A percentile compares a stretch with the other conserved stretches of the same genome.
Evolutionary conservation across 768 basidiomycete species (phyloP).

Genomic region (Tulasnella sp.): DNA sequence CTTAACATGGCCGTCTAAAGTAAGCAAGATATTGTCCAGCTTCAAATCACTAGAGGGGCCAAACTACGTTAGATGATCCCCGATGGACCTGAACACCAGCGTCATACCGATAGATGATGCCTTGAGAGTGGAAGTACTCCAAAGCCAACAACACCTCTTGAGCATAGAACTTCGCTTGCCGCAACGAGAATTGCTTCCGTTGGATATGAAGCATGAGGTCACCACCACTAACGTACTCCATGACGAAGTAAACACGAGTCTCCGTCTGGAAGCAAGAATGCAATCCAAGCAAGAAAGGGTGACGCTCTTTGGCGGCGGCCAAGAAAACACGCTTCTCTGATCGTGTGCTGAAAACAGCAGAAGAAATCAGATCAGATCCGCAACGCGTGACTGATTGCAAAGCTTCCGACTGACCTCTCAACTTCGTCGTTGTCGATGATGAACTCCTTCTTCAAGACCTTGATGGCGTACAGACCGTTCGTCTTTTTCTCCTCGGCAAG

Average conservation of each 20-base stretch:
- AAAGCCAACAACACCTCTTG: slow-evolving; percentile 93
- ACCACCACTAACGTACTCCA: slow-evolving; percentile 99
- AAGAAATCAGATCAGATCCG: not conserved
- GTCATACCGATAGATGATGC: slow-evolving; percentile 94
- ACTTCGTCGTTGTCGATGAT: slow-evolving; percentile 99
- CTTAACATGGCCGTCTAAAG: slow-evolving; percentile 96
- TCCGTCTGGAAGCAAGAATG: slow-evolving; percentile 99
- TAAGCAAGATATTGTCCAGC: slow-evolving; percentile 95
- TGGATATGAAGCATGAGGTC: slow-evolving; percentile 99
- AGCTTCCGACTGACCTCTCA: slow-evolving; percentile 87
- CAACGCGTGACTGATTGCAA: no score
- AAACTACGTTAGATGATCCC: not conserved
- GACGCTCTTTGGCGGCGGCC: slow-evolving; percentile 93
- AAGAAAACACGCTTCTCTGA: slow-evolving; percentile 99
- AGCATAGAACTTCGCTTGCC: slow-evolving; percentile 99
- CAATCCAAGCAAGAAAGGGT: slow-evolving; percentile 94
- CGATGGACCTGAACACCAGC: not conserved
- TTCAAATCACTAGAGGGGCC: slow-evolving; percentile 77
- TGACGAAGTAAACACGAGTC: slow-evolving; percentile 98
- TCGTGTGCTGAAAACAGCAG: slow-evolving; percentile 68
- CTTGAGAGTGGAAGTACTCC: slow-evolving; percentile 97
- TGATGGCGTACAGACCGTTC: slow-evolving; percentile 92
- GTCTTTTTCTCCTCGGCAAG: slow-evolving; percentile 96
- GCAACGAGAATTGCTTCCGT: slow-evolving; percentile 96
- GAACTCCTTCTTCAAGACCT: slow-evolving; percentile 99